Evolutionary conservation across 2,329 filamentous ascomycete genomes (phyloP).

Genomic region (Pseudogymnoascus sp.): DNA sequence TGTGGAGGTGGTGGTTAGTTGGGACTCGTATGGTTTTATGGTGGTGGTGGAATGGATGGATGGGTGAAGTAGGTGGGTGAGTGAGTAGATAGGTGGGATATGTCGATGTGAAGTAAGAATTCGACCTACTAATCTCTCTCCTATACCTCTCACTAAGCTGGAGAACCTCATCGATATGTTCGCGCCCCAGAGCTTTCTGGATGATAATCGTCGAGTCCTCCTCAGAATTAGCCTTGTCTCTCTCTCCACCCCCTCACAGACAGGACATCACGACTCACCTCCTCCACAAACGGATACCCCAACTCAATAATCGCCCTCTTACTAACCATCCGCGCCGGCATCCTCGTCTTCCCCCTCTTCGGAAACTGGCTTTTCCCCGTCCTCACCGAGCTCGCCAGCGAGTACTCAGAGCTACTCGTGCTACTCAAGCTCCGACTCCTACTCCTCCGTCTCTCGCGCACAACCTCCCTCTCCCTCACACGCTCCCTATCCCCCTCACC

Average conservation of each 20-base stretch:
- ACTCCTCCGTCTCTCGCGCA: constrained; percentile 40
- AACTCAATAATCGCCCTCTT: constrained; percentile 75
- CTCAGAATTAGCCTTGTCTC: constrained; percentile 26
- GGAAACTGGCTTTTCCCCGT: constrained; percentile 52
- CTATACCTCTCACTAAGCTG: constrained; percentile 72
- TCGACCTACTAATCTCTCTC: constrained; percentile 38
- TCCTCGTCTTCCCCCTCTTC: constrained; percentile 82
- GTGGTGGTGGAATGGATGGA: background rate
- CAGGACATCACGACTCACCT: constrained; percentile 49
- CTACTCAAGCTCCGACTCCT: constrained; percentile 27
- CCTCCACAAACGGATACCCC: constrained; percentile 78
- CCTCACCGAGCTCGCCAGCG: background rate
- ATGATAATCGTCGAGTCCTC: constrained; percentile 77
- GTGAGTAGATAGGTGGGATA: background rate
- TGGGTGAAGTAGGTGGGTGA: background rate
- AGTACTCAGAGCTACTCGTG: constrained; percentile 23
- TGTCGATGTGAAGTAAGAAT: background rate
- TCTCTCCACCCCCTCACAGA: no score
- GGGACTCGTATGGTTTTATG: background rate
- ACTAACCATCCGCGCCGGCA: constrained; percentile 72
- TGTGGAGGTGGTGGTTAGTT: constrained; percentile 8
- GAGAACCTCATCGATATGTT: constrained; percentile 87
- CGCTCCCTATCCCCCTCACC: constrained; percentile 47
- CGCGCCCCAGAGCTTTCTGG: constrained; percentile 74
- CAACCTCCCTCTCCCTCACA: constrained; percentile 54